Percentiles rank a stretch among this genome's conserved stretches.
These are phyloP conservation scores for Kwoniella dejecticola DNA, from an alignment of 768 basidiomycete species.

Conservation along the genomic window DNA sequence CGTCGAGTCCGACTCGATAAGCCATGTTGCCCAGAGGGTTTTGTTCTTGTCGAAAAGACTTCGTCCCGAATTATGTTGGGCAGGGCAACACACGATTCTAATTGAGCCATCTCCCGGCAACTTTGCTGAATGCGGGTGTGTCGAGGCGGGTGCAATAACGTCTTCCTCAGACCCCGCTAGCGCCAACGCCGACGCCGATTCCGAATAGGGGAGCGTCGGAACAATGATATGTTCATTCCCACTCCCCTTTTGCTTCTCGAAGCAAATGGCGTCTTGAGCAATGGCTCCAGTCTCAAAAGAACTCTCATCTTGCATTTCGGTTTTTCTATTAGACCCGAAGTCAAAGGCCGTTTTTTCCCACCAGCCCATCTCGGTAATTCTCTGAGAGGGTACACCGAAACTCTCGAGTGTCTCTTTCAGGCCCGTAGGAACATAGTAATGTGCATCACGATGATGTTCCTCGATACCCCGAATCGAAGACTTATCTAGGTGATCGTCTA, in stretches of 20 bases:
- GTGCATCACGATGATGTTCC: not conserved
- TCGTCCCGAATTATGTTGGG: slow-evolving; percentile 13
- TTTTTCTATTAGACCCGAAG: no score
- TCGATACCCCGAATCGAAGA: not conserved
- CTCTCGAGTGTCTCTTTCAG: not conserved
- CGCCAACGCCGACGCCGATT: no score
- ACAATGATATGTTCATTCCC: no score
- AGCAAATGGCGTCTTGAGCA: no score
- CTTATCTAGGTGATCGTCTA: slow-evolving; percentile 14
- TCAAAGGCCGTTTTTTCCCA: slow-evolving; percentile 8
- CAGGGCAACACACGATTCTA: not conserved
- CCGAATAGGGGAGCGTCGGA: no score
- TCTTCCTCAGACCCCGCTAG: no score
- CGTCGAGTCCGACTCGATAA: not conserved
- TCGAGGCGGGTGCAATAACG: no score
- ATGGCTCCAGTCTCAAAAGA: no score
- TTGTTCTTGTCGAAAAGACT: slow-evolving; percentile 2
- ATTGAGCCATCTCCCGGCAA: not conserved
- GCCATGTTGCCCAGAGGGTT: not conserved
- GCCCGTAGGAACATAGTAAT: not conserved
- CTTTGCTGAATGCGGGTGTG: not conserved
- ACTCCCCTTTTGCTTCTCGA: no score
- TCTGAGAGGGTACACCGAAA: not conserved
- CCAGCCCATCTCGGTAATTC: slow-evolving; percentile 4
- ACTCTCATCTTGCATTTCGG: no score